Evolutionary conservation across 140 eudicot genomes (phyloP), one percentile per base, ranked within the genome.

Genomic region (Stevia rebaudiana): DNA sequence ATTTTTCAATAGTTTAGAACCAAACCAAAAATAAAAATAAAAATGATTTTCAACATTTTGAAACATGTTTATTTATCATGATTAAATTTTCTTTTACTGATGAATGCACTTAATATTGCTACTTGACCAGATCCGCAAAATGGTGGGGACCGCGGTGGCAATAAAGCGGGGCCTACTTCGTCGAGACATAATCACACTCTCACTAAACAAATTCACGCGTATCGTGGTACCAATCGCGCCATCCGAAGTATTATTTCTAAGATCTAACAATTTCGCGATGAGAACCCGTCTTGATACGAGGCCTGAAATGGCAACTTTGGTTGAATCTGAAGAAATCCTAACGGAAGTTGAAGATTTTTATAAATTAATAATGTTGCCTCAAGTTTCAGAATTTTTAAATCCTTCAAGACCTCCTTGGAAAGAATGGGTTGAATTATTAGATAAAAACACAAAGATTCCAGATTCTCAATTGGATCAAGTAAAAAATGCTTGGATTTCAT

Each of bases 81-180:
- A 15, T 30, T 2, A 16, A 65, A 3, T 4, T 25, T 61, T 4
- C 24, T 61, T 25, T 36, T 6, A 11, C 49, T 16, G 33, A 23
- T 18, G 28, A 54, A 25, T 54, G 13, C 17, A 2, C 52, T 61
- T 50, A 5, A 25, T 49, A 11, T 37, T 28, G 65, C 50, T 65
- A 58, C 46, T 51, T 66, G 51, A 31, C 46, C 76, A 91, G 98
- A 91, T 91, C 73, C 96, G 98, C 73, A 91, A 91, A 74, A 91
- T 91, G 98, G 81, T 91, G 25, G 98, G 98, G 43, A 91, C 98
- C 7, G 98, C 98, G 0, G 85, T 91, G 11, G 96, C 98, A 10
- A 74, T 91, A 35, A 91, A 91, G 69, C 95, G 96, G 8, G 72
- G 81, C 8, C 78, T 91, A 61, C 86, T 91, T 44, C 95, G 96